Evolutionary conservation across 2,329 filamentous ascomycete genomes (phyloP).

Genomic region (Sarocladium strictum): DNA sequence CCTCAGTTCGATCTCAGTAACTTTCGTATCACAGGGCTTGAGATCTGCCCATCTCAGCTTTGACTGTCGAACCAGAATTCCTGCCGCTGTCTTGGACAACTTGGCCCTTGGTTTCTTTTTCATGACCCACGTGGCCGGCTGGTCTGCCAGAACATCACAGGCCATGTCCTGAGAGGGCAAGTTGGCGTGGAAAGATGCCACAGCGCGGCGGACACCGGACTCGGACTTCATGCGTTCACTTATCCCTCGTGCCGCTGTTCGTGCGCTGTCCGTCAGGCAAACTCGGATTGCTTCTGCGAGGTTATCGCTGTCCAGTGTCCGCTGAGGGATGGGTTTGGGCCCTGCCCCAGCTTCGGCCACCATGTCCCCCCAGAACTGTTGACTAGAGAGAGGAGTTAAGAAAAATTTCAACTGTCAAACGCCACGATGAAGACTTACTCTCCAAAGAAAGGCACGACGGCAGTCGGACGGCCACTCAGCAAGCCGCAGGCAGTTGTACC

Average conservation of each 20-base stretch:
- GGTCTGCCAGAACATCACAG: not conserved
- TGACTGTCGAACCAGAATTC: not conserved
- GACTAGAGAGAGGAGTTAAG: constrained; percentile 3
- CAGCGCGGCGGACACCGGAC: not conserved
- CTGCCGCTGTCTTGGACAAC: not conserved
- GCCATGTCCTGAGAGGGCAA: not conserved
- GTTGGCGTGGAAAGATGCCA: not conserved
- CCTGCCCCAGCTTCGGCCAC: constrained; percentile 32
- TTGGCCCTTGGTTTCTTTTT: not conserved
- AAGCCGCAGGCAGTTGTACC: constrained; percentile 68
- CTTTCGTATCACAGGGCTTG: not conserved
- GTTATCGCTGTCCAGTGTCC: constrained; percentile 24
- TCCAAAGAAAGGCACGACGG: constrained; percentile 71
- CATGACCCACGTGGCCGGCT: not conserved
- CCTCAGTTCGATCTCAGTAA: not conserved
- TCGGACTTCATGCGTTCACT: not conserved
- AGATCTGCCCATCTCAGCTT: not conserved
- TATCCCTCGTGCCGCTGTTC: not conserved
- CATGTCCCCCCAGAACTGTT: constrained; percentile 37
- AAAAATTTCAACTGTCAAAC: not conserved
- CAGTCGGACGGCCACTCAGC: constrained; percentile 60
- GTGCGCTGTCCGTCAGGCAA: constrained; percentile 12
- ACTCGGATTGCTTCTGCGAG: constrained; percentile 29
- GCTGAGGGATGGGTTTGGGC: constrained; percentile 29
- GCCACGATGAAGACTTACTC: constrained; percentile 12